These are phyloP conservation scores for Bipolaris oryzae DNA, from an alignment of 2,329 filamentous ascomycete species.

Conservation along the genomic window DNA sequence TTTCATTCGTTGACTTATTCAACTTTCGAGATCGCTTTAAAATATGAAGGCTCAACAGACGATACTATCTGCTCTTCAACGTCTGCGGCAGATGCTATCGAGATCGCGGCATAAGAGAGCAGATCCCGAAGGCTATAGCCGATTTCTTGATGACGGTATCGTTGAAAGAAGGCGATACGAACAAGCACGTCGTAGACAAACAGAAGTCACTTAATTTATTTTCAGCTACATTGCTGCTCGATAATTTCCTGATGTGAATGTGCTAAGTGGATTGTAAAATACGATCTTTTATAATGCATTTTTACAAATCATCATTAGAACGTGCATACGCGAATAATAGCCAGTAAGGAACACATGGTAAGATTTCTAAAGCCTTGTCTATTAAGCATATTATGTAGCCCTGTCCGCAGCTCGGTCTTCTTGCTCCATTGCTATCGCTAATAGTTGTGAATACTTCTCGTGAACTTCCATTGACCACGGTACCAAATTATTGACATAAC, in stretches of 20 bases:
- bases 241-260: no score
- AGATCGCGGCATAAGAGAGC: neutral
- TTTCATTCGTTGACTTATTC: conserved; percentile 2
- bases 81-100: conserved; percentile 7
- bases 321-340: no score
- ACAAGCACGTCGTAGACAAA: neutral
- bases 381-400: neutral
- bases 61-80: conserved; percentile 4
- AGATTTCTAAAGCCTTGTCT: neutral
- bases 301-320: no score
- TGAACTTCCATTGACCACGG: conserved; percentile 21
- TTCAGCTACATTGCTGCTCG: no score
- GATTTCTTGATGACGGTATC: conserved; percentile 1
- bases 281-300: no score
- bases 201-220: no score
- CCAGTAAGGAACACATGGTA: no score
- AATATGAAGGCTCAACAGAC: neutral
- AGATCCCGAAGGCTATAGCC: conserved; percentile 1
- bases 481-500: conserved; percentile 18
- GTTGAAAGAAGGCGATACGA: conserved; percentile 8
- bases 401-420: neutral
- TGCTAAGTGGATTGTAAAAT: no score
- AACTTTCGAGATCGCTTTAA: neutral
- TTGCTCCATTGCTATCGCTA: conserved; percentile 7
- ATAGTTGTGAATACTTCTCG: conserved; percentile 18